Base-by-base conservation (phyloP, 768 basidiomycete species). In the Collybia sp. region DNA sequence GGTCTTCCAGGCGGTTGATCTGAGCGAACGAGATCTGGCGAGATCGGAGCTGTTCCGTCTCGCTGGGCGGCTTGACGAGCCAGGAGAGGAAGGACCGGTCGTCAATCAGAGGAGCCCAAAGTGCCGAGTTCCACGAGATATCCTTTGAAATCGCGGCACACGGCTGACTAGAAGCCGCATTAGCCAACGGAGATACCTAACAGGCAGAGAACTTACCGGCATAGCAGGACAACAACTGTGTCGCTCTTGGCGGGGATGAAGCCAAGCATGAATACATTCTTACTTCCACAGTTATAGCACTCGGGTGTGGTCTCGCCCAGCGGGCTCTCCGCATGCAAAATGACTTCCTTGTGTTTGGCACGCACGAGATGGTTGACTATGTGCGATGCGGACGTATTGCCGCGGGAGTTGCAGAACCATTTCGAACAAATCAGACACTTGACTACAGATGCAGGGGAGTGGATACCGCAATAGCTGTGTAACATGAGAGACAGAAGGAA, bases 181-280 rank as follows among this genome's bases (percentile, higher is more conserved):
- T 30, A 52, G 41, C 44, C 8, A 43, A 40, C 39, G 16, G 20
- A 6, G 45, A 12, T 42, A 44, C 47, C 43, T 31, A 48, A 49
- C 45, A 44, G n/a, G 30, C 20, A 36, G 8, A 43, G 12, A 15
- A 73, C 88, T 51, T 58, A 94, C 93, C 95, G 87, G 62, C 94
- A 99, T 13, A 99, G 77, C 13, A 99, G 74, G 30, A 99, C 95
- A 31, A 99, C 96, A 33, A 99, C 96, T 4, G 96, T 98, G 59
- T 99, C 96, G 59, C 90, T 92, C 71, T 99, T 99, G 15, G 96
- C 96, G 2, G 96, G 96, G 57, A 99, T 99, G 59, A 99, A 99
- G 3, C 96, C 96, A 13, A 99, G 80, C 89, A 97, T 93, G 61
- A 99, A 99, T 11, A 98, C 96, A 59, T 99, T 99, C 70, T 96